Evolutionary conservation across 495 filamentous ascomycete species (phyloP).

Genomic region (Neurospora cerealis): DNA sequence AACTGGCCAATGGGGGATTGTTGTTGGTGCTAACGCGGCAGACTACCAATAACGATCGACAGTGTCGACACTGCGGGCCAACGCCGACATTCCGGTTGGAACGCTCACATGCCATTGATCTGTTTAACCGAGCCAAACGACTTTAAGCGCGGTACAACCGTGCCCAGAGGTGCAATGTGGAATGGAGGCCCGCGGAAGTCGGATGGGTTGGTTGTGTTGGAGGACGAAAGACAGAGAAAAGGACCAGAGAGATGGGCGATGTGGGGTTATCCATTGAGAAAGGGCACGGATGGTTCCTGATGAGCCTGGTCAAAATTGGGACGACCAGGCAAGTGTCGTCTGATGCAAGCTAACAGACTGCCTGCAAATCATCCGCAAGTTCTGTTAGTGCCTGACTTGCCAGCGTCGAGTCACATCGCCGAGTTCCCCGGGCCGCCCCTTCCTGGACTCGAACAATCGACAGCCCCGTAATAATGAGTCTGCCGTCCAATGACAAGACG

Average conservation of each 20-base stretch:
- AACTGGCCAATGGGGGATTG: background rate
- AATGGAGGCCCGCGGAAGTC: background rate
- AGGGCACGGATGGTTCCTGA: background rate
- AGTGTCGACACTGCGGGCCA: background rate
- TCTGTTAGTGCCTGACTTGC: background rate
- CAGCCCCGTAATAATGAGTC: background rate
- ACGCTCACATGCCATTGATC: background rate
- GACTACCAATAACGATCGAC: background rate
- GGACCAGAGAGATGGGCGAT: background rate
- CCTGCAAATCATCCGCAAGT: background rate
- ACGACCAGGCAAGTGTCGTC: background rate
- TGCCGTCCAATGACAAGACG: background rate
- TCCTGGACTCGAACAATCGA: background rate
- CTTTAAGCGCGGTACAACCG: background rate
- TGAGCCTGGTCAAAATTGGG: background rate
- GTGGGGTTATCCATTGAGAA: background rate
- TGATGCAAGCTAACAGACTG: background rate
- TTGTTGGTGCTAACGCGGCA: background rate
- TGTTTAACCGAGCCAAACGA: background rate
- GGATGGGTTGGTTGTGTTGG: background rate
- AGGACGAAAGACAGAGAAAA: background rate
- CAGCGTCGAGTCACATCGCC: background rate
- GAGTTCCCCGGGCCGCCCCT: background rate
- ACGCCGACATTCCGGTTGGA: background rate
- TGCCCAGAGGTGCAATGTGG: background rate